Evolutionary conservation across 768 basidiomycete species (phyloP), one percentile per base, ranked within the genome.

Genomic region (Gautieria morchelliformis): DNA sequence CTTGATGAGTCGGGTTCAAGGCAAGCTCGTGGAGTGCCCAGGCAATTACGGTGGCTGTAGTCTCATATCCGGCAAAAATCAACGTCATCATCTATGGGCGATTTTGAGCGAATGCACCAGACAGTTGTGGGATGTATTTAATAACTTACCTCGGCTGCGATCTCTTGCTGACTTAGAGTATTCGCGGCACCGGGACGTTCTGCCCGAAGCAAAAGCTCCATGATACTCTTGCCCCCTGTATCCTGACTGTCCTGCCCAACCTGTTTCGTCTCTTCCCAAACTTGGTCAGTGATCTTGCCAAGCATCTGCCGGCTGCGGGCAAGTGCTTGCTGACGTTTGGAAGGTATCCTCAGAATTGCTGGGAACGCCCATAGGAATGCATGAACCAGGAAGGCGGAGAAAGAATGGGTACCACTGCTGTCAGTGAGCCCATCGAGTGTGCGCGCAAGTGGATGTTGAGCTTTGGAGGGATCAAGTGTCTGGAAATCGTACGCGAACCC

Each of bases 11-110:
- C 0, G 74, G 74, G 63, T 83, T 68, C 32, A 68, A 69, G 24
- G 82, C 73, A 20, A 89, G 74, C 62, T 83, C 80, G 59, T 85
- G 84, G 10, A 87, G 68, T 47, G 79, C 71, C 85, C 86, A 87
- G 15, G 68, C 64, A 15, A 68, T 60, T 17, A 69, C 63, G 10
- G 69, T 73, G 9, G 70, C 70, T 15, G 71, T 69, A 39, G 68
- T 71, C 59, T 69, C 73, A 63, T 80, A 80, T 12, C 85, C 84
- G 3, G 78, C 82, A 42, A 83, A 78, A 56, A 85, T 72, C 67
- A 85, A 79, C 32, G 82, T 82, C 56, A 57, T 57, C 46, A 57
- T 57, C 56, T 57, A 30, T 9, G 0, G 35, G 20, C 19, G 9
- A 14, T 15, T 17, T 48, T 30, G 15, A 24, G 32, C 40, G 3